Percentiles rank a stretch among this genome's conserved stretches.
These are phyloP conservation scores for Babesia sp. DNA, from an alignment of 169 alveolate genomes.

Conservation along the genomic window DNA sequence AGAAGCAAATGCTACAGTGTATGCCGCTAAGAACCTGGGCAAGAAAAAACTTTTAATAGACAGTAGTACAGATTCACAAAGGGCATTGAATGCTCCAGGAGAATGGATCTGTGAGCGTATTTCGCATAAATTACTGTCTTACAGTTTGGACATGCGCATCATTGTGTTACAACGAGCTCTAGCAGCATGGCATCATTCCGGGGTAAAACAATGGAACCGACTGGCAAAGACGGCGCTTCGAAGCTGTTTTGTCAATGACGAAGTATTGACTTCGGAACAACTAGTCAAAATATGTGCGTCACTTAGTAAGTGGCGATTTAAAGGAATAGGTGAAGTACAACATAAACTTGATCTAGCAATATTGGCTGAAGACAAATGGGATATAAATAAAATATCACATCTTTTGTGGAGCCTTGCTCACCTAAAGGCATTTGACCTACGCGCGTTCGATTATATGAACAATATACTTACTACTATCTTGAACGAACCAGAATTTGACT, in stretches of 20 bases:
- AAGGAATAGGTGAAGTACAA: slow-evolving; percentile 22
- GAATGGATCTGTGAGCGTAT: slow-evolving; percentile 47
- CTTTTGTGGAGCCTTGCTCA: slow-evolving; percentile 54
- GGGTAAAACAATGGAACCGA: slow-evolving; percentile 31
- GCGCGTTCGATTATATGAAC: slow-evolving; percentile 54
- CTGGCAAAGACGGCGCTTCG: slow-evolving; percentile 37
- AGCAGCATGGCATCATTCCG: slow-evolving; percentile 40
- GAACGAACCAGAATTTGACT: neutral
- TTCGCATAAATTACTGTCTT: neutral
- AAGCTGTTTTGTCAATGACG: slow-evolving; percentile 39
- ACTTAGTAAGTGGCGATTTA: slow-evolving; percentile 61
- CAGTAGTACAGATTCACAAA: neutral
- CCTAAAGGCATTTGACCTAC: slow-evolving; percentile 25
- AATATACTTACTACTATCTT: slow-evolving; percentile 6
- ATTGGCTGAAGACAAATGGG: slow-evolving; percentile 34
- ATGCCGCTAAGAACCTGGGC: slow-evolving; percentile 17
- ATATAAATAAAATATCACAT: slow-evolving; percentile 35
- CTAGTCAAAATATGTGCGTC: slow-evolving; percentile 54
- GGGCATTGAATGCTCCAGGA: neutral
- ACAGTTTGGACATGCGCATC: slow-evolving; percentile 39
- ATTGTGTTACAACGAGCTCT: slow-evolving; percentile 44
- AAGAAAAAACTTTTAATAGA: neutral
- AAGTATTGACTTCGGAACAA: slow-evolving; percentile 11
- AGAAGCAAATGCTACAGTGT: slow-evolving; percentile 21
- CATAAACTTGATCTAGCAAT: slow-evolving; percentile 43